Conservation (phyloP, 2,329 filamentous ascomycete species). For the Knoxdaviesia proteae region DNA sequence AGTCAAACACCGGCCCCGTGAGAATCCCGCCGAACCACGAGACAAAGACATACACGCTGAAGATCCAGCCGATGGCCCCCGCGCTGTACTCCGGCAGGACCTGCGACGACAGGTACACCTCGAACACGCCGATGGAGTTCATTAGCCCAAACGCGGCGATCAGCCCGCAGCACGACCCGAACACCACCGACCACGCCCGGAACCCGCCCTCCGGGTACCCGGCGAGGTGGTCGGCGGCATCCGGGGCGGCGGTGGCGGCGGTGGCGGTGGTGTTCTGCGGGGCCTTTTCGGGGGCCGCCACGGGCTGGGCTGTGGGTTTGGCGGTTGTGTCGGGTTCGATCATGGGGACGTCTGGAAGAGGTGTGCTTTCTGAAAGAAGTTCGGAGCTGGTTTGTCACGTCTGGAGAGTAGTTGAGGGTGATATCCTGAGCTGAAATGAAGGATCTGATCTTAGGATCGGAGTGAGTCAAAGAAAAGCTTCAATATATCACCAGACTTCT, state of each 20-base stretch:
- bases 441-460: no score
- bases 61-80: conserved; percentile 67
- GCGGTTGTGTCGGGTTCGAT: no score
- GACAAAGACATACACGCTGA: conserved; percentile 60
- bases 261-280: not conserved
- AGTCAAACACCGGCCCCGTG: conserved; percentile 65
- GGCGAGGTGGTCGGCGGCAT: conserved; percentile 1
- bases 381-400: no score
- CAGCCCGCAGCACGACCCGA: conserved; percentile 57
- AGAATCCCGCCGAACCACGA: conserved; percentile 68
- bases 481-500: no score
- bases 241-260: not conserved
- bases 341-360: no score
- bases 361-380: no score
- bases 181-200: conserved; percentile 53
- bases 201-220: conserved; percentile 39
- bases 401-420: no score
- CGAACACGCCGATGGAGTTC: conserved; percentile 56
- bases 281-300: no score
- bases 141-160: conserved; percentile 51
- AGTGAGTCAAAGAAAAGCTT: no score
- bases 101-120: conserved; percentile 53
- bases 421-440: no score
- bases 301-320: no score
- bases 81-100: conserved; percentile 48